These are phyloP conservation scores for Phytophthora meadii DNA, from an alignment of 352 stramenopile genomes.

Conservation along the genomic window DNA sequence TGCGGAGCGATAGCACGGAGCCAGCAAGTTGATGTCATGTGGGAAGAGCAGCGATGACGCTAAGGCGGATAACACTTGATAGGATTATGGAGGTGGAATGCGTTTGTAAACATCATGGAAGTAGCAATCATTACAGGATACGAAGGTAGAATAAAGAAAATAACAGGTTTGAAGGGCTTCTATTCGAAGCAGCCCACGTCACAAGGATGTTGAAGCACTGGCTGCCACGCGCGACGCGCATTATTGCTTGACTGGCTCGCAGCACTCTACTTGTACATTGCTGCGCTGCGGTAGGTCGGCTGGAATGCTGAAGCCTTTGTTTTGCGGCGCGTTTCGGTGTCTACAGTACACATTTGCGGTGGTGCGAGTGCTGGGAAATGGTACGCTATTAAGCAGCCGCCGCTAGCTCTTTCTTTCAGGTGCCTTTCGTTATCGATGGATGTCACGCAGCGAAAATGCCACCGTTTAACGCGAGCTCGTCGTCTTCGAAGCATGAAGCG, in stretches of 20 bases:
- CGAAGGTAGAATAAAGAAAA: slow-evolving; percentile 2
- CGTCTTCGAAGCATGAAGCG: background rate
- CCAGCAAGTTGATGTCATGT: slow-evolving; percentile 30
- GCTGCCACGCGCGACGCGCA: slow-evolving; percentile 7
- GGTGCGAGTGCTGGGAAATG: background rate
- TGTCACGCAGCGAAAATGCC: background rate
- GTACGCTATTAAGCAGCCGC: too few relatives aligned
- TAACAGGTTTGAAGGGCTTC: background rate
- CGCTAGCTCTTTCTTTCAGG: too few relatives aligned
- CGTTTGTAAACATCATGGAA: too few relatives aligned
- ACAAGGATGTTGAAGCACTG: slow-evolving; percentile 10
- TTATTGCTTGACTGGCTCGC: slow-evolving; percentile 3
- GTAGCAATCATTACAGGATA: slow-evolving; percentile 1
- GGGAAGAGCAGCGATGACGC: slow-evolving; percentile 29
- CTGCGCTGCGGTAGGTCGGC: background rate
- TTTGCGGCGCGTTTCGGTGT: slow-evolving; percentile 21
- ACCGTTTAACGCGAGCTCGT: slow-evolving; percentile 12
- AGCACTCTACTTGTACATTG: background rate
- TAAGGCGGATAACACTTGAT: slow-evolving; percentile 3
- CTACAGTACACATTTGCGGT: slow-evolving; percentile 7
- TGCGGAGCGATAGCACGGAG: slow-evolving; percentile 17
- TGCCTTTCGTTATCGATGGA: too few relatives aligned
- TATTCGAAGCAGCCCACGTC: slow-evolving; percentile 14
- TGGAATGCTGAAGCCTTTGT: slow-evolving; percentile 14
- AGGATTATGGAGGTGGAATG: background rate